These are phyloP conservation scores for Colletotrichum echinochloae DNA, from an alignment of 2,329 filamentous ascomycete species.

Conservation along the genomic window DNA sequence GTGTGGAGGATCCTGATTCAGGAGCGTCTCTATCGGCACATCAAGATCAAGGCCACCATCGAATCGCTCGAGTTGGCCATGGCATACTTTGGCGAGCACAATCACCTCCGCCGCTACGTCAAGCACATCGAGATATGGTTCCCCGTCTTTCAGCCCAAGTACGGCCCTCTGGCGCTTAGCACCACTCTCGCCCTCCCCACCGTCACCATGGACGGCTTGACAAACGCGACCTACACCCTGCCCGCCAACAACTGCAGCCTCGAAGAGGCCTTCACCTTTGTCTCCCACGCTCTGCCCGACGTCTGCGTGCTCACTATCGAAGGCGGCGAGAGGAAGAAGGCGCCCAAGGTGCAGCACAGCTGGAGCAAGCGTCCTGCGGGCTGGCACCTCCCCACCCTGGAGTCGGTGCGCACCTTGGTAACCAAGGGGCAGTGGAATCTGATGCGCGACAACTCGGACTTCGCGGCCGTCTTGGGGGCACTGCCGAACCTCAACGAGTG, in stretches of 20 bases:
- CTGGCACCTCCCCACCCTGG: conserved; percentile 59
- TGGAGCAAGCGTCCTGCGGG: conserved; percentile 44
- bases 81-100: conserved; percentile 68
- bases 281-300: conserved; percentile 68
- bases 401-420: conserved; percentile 73
- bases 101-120: conserved; percentile 72
- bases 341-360: conserved; percentile 68
- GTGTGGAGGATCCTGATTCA: conserved; percentile 78
- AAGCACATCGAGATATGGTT: conserved; percentile 84
- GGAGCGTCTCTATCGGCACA: conserved; percentile 78
- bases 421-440: conserved; percentile 84
- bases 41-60: conserved; percentile 79
- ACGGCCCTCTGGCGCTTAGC: conserved; percentile 56
- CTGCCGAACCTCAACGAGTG: conserved; percentile 74
- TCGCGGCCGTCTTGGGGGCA: conserved; percentile 69
- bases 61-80: conserved; percentile 71
- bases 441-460: conserved; percentile 72
- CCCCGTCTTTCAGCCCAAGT: conserved; percentile 75
- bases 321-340: conserved; percentile 82
- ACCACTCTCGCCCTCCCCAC: conserved; percentile 61
- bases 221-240: conserved; percentile 69
- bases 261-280: conserved; percentile 76
- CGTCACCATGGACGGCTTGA: conserved; percentile 66
- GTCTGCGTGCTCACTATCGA: conserved; percentile 77
- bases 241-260: conserved; percentile 76